A percentile compares a stretch with the other conserved stretches of the same genome.
These are phyloP conservation scores for Yamadazyma dushanensis DNA, from an alignment of 1,139 yeast genomes.

Conservation along the genomic window DNA sequence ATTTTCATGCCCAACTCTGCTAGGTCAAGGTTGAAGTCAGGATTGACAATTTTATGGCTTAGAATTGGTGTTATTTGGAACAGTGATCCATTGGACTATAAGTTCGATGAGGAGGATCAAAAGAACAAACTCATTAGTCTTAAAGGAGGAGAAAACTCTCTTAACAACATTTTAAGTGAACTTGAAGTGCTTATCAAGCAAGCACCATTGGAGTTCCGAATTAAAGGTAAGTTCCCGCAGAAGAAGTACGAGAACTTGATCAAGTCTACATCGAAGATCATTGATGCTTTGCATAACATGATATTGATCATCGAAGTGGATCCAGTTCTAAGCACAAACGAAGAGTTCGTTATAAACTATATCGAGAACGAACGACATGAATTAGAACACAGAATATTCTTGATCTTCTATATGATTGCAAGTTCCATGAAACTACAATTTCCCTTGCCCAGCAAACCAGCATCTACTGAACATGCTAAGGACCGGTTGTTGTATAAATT, in stretches of 20 bases:
- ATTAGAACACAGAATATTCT: constrained; percentile 67
- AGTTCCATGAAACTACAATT: constrained; percentile 74
- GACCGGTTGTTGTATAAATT: constrained; percentile 67
- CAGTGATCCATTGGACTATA: constrained; percentile 45
- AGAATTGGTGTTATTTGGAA: constrained; percentile 84
- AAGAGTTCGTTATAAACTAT: constrained; percentile 54
- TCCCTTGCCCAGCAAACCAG: constrained; percentile 76
- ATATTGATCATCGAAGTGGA: constrained; percentile 67
- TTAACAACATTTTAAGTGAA: constrained; percentile 60
- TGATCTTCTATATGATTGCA: constrained; percentile 75
- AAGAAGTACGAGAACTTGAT: constrained; percentile 52
- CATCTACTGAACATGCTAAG: constrained; percentile 75
- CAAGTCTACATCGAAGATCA: constrained; percentile 58
- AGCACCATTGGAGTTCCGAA: constrained; percentile 73
- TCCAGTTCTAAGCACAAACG: constrained; percentile 52
- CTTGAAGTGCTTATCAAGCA: constrained; percentile 61
- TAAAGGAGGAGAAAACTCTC: constrained; percentile 48
- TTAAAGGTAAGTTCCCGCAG: constrained; percentile 72
- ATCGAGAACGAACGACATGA: constrained; percentile 64
- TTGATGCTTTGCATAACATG: constrained; percentile 76
- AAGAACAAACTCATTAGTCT: constrained; percentile 44
- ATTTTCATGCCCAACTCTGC: constrained; percentile 76
- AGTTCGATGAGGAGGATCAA: constrained; percentile 15
- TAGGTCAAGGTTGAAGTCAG: constrained; percentile 61
- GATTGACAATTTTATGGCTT: constrained; percentile 71